Evolutionary conservation across 2,329 filamentous ascomycete genomes (phyloP), one percentile per base, ranked within the genome.

Genomic region (Cryphonectria naterciae): DNA sequence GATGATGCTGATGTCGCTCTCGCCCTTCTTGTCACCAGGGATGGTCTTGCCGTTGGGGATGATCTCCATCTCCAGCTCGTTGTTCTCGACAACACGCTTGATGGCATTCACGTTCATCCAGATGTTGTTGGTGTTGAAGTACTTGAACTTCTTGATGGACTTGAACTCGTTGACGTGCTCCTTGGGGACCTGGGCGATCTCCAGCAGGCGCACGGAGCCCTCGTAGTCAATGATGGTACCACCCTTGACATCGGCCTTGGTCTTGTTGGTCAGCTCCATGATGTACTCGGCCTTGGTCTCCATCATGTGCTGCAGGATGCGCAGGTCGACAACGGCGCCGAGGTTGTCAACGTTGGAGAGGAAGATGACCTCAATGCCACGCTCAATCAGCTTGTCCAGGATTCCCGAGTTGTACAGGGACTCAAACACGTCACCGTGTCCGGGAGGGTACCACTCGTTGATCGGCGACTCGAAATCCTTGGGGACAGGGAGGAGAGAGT

Each of bases 41-140:
- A 99, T 98, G 75, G 93, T 95, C 89, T 99, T 99, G 86, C 93
- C 94, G 86, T 99, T 99, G 82, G 96, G 95, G 78, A 99, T 99
- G 81, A 99, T 99, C 86, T 99, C 96, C 93, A 99, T 97, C 85
- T 95, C 93, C 68, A 99, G 91, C 87, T 98, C 95, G 82, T 97
- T 94, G 83, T 97, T 94, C 89, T 98, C 96, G 10, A 99, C 96
- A 68, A 99, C 94, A 73, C 96, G 95, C 92, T 98, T 98, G 85
- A 99, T 93, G 77, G 96, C 96, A 81, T 93, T 91, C 78, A 98
- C 89, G 86, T 97, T 97, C 88, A 99, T 93, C 96, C 96, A 99
- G 85, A 99, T 98, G 90, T 99, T 99, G 93, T 99, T 99, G 84
- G 96, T 99, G 91, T 99, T 99, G 92, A 99, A 99, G 91, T 99